Evolutionary conservation across 352 stramenopile species (phyloP).

Genomic region (Pythium brachiatum): DNA sequence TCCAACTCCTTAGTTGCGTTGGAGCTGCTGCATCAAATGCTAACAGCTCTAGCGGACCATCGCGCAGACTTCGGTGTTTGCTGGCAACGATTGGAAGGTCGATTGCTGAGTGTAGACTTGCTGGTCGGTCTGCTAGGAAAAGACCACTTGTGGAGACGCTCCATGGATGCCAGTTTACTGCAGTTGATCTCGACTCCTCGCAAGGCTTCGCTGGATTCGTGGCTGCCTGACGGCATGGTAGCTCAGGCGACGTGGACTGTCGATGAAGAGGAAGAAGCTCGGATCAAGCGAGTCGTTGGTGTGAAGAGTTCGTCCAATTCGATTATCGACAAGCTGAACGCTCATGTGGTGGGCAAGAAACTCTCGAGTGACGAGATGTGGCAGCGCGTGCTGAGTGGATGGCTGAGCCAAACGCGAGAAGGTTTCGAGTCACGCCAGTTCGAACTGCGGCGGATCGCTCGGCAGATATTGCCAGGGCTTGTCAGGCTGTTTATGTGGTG

Average conservation of each 20-base stretch:
- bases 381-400: conserved; percentile 35
- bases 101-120: conserved; percentile 64
- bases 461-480: conserved; percentile 52
- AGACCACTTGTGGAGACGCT: conserved; percentile 19
- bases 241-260: conserved; percentile 39
- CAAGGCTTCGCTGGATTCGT: not conserved
- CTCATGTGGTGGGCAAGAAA: not conserved
- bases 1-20: conserved; percentile 9
- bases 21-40: conserved; percentile 47
- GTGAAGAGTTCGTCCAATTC: not conserved
- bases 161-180: not conserved
- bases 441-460: conserved; percentile 62
- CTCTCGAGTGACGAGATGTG: conserved; percentile 27
- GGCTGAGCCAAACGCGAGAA: conserved; percentile 34
- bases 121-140: conserved; percentile 45
- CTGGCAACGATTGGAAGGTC: conserved; percentile 70
- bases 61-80: conserved; percentile 27
- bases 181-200: conserved; percentile 2
- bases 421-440: conserved; percentile 59
- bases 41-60: conserved; percentile 37
- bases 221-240: conserved; percentile 8
- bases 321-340: conserved; percentile 8
- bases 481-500: conserved; percentile 56
- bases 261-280: conserved; percentile 23
- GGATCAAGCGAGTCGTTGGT: not conserved